Percentiles rank a stretch among this genome's conserved stretches.
These are phyloP conservation scores for Pestalotiopsis sp. DNA, from an alignment of 2,329 filamentous ascomycete genomes.

Conservation along the genomic window DNA sequence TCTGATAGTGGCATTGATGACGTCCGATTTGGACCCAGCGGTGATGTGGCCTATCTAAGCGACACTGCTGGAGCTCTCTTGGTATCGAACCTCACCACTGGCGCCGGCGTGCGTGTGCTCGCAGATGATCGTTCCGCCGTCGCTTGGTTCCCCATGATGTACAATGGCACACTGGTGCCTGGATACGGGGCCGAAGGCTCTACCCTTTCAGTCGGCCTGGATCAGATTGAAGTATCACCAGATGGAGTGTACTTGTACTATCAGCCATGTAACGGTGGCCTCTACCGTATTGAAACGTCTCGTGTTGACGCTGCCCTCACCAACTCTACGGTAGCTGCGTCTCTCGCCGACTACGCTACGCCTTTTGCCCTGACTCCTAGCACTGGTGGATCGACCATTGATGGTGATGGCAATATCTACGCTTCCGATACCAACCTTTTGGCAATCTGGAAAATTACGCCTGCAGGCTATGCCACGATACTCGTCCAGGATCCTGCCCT, in stretches of 20 bases:
- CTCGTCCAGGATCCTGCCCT: conserved; percentile 1
- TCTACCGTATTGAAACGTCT: neutral
- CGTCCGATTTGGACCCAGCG: conserved; percentile 57
- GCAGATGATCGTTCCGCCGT: neutral
- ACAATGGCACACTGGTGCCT: conserved; percentile 1
- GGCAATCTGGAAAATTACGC: neutral
- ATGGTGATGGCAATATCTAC: conserved; percentile 1
- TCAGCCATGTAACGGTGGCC: neutral
- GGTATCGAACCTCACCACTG: neutral
- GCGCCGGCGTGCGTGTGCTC: neutral
- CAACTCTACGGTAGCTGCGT: neutral
- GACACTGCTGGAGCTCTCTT: conserved; percentile 36
- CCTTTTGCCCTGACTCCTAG: neutral
- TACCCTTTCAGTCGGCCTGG: neutral
- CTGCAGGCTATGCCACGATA: neutral
- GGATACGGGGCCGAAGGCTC: neutral
- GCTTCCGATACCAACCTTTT: neutral
- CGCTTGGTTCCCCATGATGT: conserved; percentile 3
- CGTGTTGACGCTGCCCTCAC: neutral
- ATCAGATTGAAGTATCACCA: neutral
- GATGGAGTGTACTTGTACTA: neutral
- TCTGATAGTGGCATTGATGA: conserved; percentile 61
- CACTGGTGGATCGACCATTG: neutral
- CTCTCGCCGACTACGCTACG: neutral
- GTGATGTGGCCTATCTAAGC: conserved; percentile 83